phyloP scores from a whole-genome alignment of 148 eudicot genomes.

The Gaultheria prostrata region DNA sequence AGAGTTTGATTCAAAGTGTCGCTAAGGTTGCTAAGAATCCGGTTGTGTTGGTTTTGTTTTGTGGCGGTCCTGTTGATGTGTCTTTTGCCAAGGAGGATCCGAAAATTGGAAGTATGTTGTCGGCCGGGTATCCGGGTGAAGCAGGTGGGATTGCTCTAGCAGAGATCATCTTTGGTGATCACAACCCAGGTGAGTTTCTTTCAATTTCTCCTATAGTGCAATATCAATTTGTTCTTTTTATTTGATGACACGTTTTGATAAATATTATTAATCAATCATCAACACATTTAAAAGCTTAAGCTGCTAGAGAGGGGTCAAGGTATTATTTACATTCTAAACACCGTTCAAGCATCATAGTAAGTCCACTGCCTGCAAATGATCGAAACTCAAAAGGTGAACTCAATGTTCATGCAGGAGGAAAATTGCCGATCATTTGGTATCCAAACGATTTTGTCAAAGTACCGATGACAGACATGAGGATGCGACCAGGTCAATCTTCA shows the following conservation, averaged over 20 bases:
- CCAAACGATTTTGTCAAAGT: conserved; percentile 50
- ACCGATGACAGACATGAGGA: conserved; percentile 90
- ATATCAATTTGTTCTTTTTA: background rate
- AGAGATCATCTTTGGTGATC: conserved; percentile 69
- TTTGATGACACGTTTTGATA: too few species aligned
- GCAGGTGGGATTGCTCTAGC: conserved; percentile 79
- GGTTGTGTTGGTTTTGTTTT: conserved; percentile 59
- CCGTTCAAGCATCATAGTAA: background rate
- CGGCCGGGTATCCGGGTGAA: conserved; percentile 96
- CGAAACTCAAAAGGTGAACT: background rate
- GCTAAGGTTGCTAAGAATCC: conserved; percentile 78
- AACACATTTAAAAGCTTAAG: too few species aligned
- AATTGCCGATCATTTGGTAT: conserved; percentile 74
- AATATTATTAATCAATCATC: too few species aligned
- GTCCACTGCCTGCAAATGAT: background rate
- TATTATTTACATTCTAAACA: background rate
- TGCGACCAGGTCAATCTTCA: conserved; percentile 55
- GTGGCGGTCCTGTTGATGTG: conserved; percentile 86
- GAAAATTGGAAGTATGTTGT: conserved; percentile 70
- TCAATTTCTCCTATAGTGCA: background rate
- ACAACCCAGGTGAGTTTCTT: conserved; percentile 65
- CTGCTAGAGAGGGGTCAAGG: too few species aligned
- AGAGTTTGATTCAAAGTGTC: conserved; percentile 49
- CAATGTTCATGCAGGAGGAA: conserved; percentile 55
- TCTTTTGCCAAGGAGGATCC: conserved; percentile 57